phyloP scores from a whole-genome alignment of 495 filamentous ascomycete species.

The Acidiella bohemica region DNA sequence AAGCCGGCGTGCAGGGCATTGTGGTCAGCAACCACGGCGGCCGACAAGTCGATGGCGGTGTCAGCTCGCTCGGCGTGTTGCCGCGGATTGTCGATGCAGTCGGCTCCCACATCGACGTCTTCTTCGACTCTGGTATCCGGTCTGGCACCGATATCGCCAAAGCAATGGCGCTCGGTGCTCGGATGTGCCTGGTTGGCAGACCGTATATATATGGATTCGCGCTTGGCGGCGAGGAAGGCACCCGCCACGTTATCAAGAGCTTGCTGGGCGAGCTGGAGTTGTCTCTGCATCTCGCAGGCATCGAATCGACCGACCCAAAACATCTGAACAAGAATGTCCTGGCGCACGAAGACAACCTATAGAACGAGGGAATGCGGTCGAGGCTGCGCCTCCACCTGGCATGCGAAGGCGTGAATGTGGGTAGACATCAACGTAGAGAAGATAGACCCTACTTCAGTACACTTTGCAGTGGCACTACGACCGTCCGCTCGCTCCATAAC shows the following conservation, averaged over 20 bases:
- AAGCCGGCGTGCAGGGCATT: slow-evolving; percentile 42
- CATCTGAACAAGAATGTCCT: too few species aligned
- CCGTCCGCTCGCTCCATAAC: too few species aligned
- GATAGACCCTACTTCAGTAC: too few species aligned
- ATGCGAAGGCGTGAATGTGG: too few species aligned
- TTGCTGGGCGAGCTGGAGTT: slow-evolving; percentile 56
- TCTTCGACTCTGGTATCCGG: slow-evolving; percentile 51
- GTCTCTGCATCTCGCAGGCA: slow-evolving; percentile 50
- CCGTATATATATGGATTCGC: slow-evolving; percentile 43
- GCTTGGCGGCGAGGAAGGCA: slow-evolving; percentile 45
- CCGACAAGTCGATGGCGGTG: slow-evolving; percentile 49
- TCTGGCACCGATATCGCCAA: slow-evolving; percentile 46
- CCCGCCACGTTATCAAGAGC: slow-evolving; percentile 51
- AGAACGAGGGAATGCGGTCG: too few species aligned
- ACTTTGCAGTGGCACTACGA: too few species aligned
- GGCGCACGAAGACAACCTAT: too few species aligned
- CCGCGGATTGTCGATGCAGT: slow-evolving; percentile 49
- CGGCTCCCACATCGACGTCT: slow-evolving; percentile 39
- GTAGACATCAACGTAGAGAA: too few species aligned
- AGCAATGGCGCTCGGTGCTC: slow-evolving; percentile 48
- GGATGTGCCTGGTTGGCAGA: slow-evolving; percentile 39
- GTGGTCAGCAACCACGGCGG: slow-evolving; percentile 52
- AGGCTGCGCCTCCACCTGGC: too few species aligned
- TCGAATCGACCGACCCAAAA: slow-evolving; percentile 37
- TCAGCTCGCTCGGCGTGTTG: slow-evolving; percentile 48